Evolutionary conservation across 2,329 filamentous ascomycete genomes (phyloP).

Genomic region (Alternaria gansuensis): DNA sequence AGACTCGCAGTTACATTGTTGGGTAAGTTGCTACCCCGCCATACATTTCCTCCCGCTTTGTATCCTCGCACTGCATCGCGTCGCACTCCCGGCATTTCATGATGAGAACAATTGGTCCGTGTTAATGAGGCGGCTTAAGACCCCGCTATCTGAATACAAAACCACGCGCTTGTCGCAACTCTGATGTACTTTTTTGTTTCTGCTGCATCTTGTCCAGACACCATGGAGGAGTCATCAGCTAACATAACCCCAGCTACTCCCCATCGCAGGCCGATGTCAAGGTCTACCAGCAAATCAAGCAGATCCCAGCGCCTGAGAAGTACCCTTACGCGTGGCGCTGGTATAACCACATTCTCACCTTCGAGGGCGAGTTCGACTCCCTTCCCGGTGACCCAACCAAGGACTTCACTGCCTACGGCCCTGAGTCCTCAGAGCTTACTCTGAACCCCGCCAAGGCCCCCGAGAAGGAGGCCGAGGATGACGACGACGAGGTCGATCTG

Average conservation of each 20-base stretch:
- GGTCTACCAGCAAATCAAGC: conserved; percentile 87
- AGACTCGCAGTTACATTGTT: conserved; percentile 80
- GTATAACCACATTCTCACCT: conserved; percentile 98
- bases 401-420: conserved; percentile 89
- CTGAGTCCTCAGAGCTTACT: conserved; percentile 78
- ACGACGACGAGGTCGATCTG: conserved; percentile 82
- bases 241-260: conserved; percentile 59
- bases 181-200: conserved; percentile 59
- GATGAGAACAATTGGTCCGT: conserved; percentile 95
- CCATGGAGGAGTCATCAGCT: conserved; percentile 33
- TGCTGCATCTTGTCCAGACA: conserved; percentile 21
- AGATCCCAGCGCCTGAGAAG: conserved; percentile 79
- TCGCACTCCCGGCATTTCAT: conserved; percentile 56
- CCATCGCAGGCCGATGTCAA: conserved; percentile 96
- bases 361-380: conserved; percentile 89
- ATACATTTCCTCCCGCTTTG: conserved; percentile 28
- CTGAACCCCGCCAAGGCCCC: conserved; percentile 87
- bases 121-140: conserved; percentile 96
- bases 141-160: conserved; percentile 81
- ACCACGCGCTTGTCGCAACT: conserved; percentile 79
- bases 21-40: conserved; percentile 69
- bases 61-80: conserved; percentile 31
- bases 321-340: conserved; percentile 95
- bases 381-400: conserved; percentile 92
- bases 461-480: conserved; percentile 66